Percentiles rank a stretch among this genome's conserved stretches.
Evolutionary conservation across 1,284 basidiomycete species (phyloP).

Genomic region (Hypsizygus ulmarius): DNA sequence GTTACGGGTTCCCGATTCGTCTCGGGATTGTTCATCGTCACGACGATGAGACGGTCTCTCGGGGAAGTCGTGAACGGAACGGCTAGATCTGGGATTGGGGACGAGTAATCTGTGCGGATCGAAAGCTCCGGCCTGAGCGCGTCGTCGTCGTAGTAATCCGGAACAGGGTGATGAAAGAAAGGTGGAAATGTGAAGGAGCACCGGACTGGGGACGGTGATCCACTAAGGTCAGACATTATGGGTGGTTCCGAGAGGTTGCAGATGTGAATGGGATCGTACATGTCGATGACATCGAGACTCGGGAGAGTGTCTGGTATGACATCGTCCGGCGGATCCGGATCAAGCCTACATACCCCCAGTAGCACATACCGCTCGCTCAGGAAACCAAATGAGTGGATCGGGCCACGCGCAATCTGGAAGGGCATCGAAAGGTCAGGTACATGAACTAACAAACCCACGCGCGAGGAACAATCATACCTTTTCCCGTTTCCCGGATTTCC

Average conservation of each 20-base stretch:
- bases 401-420: constrained; percentile 9
- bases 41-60: constrained; percentile 10
- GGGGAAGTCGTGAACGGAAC: constrained; percentile 13
- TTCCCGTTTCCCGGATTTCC: constrained; percentile 17
- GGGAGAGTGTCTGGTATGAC: not conserved
- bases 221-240: not conserved
- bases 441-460: too few species aligned
- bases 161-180: not conserved
- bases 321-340: not conserved
- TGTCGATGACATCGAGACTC: constrained; percentile 6
- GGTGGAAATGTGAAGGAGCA: not conserved
- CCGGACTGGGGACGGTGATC: not conserved
- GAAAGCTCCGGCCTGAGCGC: constrained; percentile 4
- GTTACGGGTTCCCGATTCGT: not conserved
- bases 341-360: constrained; percentile 4
- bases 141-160: not conserved
- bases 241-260: not conserved
- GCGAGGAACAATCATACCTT: constrained; percentile 12
- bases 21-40: not conserved
- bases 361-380: constrained; percentile 8
- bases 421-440: not conserved
- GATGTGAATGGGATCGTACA: not conserved
- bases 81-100: not conserved
- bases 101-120: constrained; percentile 9
- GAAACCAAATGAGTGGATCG: constrained; percentile 10